These are phyloP conservation scores for Xylaria digitata DNA, from an alignment of 2,329 filamentous ascomycete genomes.

Conservation along the genomic window DNA sequence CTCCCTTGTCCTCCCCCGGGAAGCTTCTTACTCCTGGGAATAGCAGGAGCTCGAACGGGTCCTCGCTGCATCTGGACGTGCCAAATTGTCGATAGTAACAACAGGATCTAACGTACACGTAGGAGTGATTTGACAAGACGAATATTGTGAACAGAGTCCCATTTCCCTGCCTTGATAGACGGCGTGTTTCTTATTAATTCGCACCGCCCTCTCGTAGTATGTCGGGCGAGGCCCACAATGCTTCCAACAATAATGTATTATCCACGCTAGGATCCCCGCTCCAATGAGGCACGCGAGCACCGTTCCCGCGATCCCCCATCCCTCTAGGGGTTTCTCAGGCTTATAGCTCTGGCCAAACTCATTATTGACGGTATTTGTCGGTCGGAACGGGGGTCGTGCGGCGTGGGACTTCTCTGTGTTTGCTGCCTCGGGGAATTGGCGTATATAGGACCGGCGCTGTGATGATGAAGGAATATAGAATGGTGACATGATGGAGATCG, in stretches of 20 bases:
- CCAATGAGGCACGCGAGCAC: conserved; percentile 24
- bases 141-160: background rate
- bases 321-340: conserved; percentile 1
- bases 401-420: background rate
- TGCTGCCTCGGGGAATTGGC: background rate
- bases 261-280: conserved; percentile 4
- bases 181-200: background rate
- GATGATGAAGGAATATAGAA: background rate
- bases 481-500: conserved; percentile 14
- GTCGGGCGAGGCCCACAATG: conserved; percentile 19
- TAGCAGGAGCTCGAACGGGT: background rate
- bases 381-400: background rate
- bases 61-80: conserved; percentile 1
- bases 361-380: background rate
- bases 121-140: background rate
- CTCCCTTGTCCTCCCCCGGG: background rate
- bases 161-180: background rate
- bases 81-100: background rate
- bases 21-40: background rate
- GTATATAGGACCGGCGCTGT: background rate
- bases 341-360: background rate
- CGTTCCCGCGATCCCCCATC: conserved; percentile 7
- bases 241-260: conserved; percentile 31
- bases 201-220: conserved; percentile 33
- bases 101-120: background rate